These are phyloP conservation scores for Phascolomyces articulosus DNA, from an alignment of 371 early-diverging fungal genomes.

Conservation along the genomic window DNA sequence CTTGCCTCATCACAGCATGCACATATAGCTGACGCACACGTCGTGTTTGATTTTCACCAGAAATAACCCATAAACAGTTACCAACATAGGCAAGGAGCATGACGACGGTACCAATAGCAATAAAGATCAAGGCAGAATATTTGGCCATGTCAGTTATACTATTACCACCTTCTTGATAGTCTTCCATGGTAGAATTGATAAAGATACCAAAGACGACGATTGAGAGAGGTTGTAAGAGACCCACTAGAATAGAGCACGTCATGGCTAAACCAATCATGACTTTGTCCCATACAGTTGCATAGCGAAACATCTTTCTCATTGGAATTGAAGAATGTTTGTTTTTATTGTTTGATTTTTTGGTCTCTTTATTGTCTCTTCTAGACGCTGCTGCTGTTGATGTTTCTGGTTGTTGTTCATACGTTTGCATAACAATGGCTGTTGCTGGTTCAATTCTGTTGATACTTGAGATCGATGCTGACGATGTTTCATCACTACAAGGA, in stretches of 20 bases:
- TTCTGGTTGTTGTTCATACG: too few species aligned
- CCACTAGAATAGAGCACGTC: constrained; percentile 24
- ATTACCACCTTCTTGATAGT: not conserved
- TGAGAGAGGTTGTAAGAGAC: constrained; percentile 25
- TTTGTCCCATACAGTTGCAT: constrained; percentile 64
- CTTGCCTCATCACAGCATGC: constrained; percentile 74
- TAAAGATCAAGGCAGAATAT: constrained; percentile 49
- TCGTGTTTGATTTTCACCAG: constrained; percentile 22
- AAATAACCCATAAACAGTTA: constrained; percentile 20
- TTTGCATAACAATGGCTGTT: constrained; percentile 18
- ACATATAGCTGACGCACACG: constrained; percentile 66
- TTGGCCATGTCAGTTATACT: constrained; percentile 16
- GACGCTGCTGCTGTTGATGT: too few species aligned
- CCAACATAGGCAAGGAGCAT: constrained; percentile 15
- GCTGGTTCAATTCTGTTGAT: constrained; percentile 28
- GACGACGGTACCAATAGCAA: constrained; percentile 18
- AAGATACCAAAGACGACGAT: constrained; percentile 28
- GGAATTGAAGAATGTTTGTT: constrained; percentile 42
- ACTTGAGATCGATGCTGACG: too few species aligned
- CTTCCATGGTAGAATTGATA: not conserved
- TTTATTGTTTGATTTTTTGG: not conserved
- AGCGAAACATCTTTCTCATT: constrained; percentile 65
- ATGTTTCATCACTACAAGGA: not conserved
- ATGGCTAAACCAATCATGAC: constrained; percentile 17
- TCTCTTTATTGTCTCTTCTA: not conserved